Evolutionary conservation across 176 grass and related monocot species (phyloP), one percentile per base, ranked within the genome.

Genomic region (Dactylis glomerata): DNA sequence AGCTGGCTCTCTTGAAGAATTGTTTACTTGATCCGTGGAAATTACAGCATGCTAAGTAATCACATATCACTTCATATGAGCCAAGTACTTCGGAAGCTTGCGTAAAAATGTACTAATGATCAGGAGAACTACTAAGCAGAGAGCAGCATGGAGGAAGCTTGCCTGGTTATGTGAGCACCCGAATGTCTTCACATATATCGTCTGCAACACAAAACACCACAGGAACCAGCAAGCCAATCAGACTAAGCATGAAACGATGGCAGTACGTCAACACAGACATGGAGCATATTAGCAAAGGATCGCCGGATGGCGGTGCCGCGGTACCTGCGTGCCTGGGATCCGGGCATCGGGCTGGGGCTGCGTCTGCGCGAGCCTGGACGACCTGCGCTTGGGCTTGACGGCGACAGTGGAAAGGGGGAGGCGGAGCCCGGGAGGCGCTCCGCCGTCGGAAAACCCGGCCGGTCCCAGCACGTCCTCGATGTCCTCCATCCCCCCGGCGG

Each of bases 161-260:
- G 82, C 94, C 92, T 97, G 94, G 67, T 97, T 97, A 86, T 97
- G 94, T 3, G 94, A 97, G 86, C 94, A 97, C 14, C 94, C 94
- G 72, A 97, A 94, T 46, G 92, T 97, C 88, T 97, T 97, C 52
- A 97, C 83, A 78, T 94, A 94, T 87, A 97, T 91, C 50, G 86
- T 92, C 92, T 97, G 86, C 69, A 88, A 57, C 73, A 85, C 62
- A 75, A 44, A 44, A 30, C 19, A 79, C 20, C 31, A 88, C 5
- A 50, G 22, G 3, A 81, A 57, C 3, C 37, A 46, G n/a, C 8
- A 3, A 16, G 0, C n/a, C 7, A 23, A 68, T 81, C 77, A 85
- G 59, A 76, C 6, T 28, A 54, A 77, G 20, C 37, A 28, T 20
- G 34, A 5, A n/a, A 62, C 11, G 70, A 73, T 8, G 42, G 16